These are phyloP conservation scores for Nakaseomyces sp. DNA, from an alignment of 1,139 yeast genomes.

Conservation along the genomic window DNA sequence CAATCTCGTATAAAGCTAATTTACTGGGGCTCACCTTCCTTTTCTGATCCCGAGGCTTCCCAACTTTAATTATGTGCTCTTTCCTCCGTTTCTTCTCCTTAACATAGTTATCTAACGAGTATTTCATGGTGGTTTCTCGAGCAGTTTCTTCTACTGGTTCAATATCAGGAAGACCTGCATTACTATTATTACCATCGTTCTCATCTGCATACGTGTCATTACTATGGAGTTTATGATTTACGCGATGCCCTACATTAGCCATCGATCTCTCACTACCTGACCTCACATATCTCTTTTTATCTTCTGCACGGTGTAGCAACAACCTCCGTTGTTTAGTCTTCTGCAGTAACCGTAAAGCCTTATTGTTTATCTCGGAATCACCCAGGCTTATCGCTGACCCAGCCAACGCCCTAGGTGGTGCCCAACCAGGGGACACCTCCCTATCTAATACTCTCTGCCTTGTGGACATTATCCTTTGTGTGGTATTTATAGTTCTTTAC, in stretches of 20 bases:
- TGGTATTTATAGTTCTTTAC: no score
- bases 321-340: slow-evolving; percentile 27
- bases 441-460: slow-evolving; percentile 1
- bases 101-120: slow-evolving; percentile 8
- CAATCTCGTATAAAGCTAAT: slow-evolving; percentile 65
- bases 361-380: slow-evolving; percentile 15
- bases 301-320: slow-evolving; percentile 17
- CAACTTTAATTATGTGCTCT: not conserved
- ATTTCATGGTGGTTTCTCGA: not conserved
- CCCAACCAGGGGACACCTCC: not conserved
- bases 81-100: slow-evolving; percentile 5
- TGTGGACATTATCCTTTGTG: not conserved
- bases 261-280: not conserved
- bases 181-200: not conserved
- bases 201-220: not conserved
- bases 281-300: slow-evolving; percentile 18
- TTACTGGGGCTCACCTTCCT: slow-evolving; percentile 66
- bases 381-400: not conserved
- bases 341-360: slow-evolving; percentile 26
- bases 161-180: not conserved
- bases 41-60: slow-evolving; percentile 21
- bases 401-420: slow-evolving; percentile 1
- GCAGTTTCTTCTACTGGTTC: not conserved
- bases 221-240: not conserved
- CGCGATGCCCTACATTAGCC: not conserved